phyloP scores from a whole-genome alignment of 78 protist species.

The Dictyostelium citrinum region DNA sequence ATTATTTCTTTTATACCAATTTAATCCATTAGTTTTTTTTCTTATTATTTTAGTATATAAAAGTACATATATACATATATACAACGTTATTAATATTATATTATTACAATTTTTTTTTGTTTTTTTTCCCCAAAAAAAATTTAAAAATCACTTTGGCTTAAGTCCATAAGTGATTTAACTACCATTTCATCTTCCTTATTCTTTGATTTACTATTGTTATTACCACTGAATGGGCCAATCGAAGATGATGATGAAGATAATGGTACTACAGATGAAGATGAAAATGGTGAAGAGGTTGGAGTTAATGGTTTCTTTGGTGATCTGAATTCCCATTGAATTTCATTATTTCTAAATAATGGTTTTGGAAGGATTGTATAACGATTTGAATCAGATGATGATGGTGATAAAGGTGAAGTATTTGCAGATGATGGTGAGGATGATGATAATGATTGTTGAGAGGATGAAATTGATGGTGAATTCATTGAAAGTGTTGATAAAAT shows the following conservation, averaged over 20 bases:
- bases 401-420: background rate
- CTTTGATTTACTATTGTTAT: background rate
- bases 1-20: background rate
- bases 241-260: slow-evolving; percentile 3
- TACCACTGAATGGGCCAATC: background rate
- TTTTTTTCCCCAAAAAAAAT: background rate
- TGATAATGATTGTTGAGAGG: background rate
- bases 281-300: background rate
- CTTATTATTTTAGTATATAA: background rate
- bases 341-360: background rate
- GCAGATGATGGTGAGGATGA: background rate
- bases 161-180: slow-evolving; percentile 46
- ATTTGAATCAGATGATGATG: background rate
- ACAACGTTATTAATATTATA: background rate
- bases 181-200: slow-evolving; percentile 52
- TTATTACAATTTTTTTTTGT: background rate
- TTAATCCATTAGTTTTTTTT: background rate
- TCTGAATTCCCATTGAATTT: slow-evolving; percentile 36
- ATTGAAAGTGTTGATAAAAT: background rate
- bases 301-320: background rate
- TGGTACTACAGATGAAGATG: background rate
- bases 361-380: background rate
- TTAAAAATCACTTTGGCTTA: background rate
- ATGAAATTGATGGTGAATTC: background rate
- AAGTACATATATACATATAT: slow-evolving; percentile 5